These are phyloP conservation scores for Aspergillus sp. DNA, from an alignment of 2,329 filamentous ascomycete genomes.

Conservation along the genomic window DNA sequence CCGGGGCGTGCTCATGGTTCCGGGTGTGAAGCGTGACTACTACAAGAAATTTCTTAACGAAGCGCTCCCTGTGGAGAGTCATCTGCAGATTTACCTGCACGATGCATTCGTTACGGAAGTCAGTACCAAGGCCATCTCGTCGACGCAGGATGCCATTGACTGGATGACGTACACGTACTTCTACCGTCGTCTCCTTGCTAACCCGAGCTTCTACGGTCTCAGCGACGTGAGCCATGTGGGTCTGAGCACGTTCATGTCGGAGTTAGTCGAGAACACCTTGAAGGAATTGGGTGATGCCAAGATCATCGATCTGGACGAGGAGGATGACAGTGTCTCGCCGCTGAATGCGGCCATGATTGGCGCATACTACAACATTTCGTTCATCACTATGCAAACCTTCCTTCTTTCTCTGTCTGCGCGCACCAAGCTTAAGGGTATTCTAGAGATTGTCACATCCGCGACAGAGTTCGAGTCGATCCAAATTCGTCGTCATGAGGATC, in stretches of 20 bases:
- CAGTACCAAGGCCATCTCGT: conserved; percentile 89
- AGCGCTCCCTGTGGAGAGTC: conserved; percentile 88
- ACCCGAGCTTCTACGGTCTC: conserved; percentile 92
- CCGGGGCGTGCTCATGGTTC: conserved; percentile 93
- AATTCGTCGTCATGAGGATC: conserved; percentile 85
- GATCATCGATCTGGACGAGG: conserved; percentile 91
- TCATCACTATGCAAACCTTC: conserved; percentile 99
- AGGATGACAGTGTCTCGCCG: conserved; percentile 79
- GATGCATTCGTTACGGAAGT: conserved; percentile 97
- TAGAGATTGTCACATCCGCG: conserved; percentile 94
- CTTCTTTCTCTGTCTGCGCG: conserved; percentile 77
- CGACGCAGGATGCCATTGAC: conserved; percentile 92
- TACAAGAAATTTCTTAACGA: conserved; percentile 99
- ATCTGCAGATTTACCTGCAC: conserved; percentile 81
- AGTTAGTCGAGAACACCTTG: conserved; percentile 85
- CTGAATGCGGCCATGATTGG: conserved; percentile 97
- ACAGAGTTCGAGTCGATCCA: conserved; percentile 95
- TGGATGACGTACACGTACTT: conserved; percentile 99
- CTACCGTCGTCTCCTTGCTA: conserved; percentile 86
- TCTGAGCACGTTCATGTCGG: conserved; percentile 87
- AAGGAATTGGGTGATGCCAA: conserved; percentile 87
- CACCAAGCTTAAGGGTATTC: conserved; percentile 91
- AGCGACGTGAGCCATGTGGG: conserved; percentile 83
- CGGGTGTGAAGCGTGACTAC: conserved; percentile 88
- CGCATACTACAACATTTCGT: conserved; percentile 98